Evolutionary conservation across 495 filamentous ascomycete genomes (phyloP).

Genomic region (Aspergillus coremiiformis): DNA sequence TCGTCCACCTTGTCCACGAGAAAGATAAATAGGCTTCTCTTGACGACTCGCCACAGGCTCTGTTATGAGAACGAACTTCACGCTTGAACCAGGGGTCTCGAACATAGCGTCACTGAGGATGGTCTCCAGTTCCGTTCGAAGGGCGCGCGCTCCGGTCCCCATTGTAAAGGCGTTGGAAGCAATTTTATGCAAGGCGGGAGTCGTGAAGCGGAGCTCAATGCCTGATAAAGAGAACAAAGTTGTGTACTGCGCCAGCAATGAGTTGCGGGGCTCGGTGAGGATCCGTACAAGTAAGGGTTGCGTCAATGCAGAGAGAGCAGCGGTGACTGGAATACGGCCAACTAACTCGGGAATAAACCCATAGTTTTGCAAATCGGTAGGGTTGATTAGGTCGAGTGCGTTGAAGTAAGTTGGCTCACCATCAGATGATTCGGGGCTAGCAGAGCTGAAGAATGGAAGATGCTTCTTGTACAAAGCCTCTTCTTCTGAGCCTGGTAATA

Average conservation of each 20-base stretch:
- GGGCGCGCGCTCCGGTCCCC: constrained; percentile 79
- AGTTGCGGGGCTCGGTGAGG: constrained; percentile 86
- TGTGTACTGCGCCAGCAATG: constrained; percentile 75
- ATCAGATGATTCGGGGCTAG: constrained; percentile 22
- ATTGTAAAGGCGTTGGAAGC: constrained; percentile 65
- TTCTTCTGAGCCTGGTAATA: constrained; percentile 47
- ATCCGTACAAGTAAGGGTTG: constrained; percentile 74
- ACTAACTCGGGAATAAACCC: constrained; percentile 94
- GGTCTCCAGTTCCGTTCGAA: constrained; percentile 85
- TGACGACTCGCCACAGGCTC: constrained; percentile 60
- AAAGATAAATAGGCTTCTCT: constrained; percentile 54
- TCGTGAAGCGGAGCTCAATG: constrained; percentile 78
- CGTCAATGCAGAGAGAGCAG: constrained; percentile 75
- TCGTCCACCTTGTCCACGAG: constrained; percentile 50
- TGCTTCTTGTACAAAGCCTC: constrained; percentile 58
- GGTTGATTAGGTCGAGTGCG: constrained; percentile 71
- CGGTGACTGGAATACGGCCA: constrained; percentile 81
- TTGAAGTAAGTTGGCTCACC: constrained; percentile 54
- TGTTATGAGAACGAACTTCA: constrained; percentile 69
- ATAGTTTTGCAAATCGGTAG: constrained; percentile 78
- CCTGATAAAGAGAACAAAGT: constrained; percentile 77
- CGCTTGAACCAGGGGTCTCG: constrained; percentile 67
- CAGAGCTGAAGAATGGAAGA: constrained; percentile 56
- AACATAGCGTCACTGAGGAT: constrained; percentile 87
- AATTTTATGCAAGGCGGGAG: constrained; percentile 66